Evolutionary conservation across 805 yeast genomes (phyloP).

Genomic region (Starmerella floricola): DNA sequence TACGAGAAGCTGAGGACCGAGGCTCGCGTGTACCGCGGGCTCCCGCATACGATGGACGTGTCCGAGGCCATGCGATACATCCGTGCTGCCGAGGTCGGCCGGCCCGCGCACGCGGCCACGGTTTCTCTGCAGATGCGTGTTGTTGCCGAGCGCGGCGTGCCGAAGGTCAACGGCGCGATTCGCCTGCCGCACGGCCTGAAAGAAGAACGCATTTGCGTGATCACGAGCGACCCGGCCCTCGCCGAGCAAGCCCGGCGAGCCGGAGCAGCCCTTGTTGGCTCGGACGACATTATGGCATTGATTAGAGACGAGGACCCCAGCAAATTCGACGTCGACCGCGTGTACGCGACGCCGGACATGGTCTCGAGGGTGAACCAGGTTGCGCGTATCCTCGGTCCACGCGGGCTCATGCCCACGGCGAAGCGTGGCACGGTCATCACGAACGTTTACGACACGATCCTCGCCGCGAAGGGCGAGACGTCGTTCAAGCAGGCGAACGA

Average conservation of each 20-base stretch:
- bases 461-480: conserved; percentile 49
- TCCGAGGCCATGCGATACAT: conserved; percentile 63
- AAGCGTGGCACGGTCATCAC: conserved; percentile 77
- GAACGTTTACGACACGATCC: conserved; percentile 45
- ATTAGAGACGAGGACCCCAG: conserved; percentile 33
- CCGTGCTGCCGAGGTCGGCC: conserved; percentile 85
- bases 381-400: conserved; percentile 79
- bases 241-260: conserved; percentile 42
- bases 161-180: conserved; percentile 60
- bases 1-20: conserved; percentile 25
- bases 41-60: conserved; percentile 59
- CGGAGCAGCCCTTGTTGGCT: conserved; percentile 62
- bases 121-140: conserved; percentile 53
- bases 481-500: conserved; percentile 66
- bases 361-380: conserved; percentile 46
- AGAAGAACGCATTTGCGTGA: conserved; percentile 51
- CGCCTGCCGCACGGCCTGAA: conserved; percentile 62
- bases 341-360: conserved; percentile 78
- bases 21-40: conserved; percentile 35
- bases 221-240: conserved; percentile 47
- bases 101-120: conserved; percentile 57
- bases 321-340: conserved; percentile 51
- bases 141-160: conserved; percentile 64
- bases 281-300: conserved; percentile 50
- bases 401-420: conserved; percentile 74